phyloP scores from a whole-genome alignment of 2,329 filamentous ascomycete species.

The Orbilia blumenaviensis region DNA sequence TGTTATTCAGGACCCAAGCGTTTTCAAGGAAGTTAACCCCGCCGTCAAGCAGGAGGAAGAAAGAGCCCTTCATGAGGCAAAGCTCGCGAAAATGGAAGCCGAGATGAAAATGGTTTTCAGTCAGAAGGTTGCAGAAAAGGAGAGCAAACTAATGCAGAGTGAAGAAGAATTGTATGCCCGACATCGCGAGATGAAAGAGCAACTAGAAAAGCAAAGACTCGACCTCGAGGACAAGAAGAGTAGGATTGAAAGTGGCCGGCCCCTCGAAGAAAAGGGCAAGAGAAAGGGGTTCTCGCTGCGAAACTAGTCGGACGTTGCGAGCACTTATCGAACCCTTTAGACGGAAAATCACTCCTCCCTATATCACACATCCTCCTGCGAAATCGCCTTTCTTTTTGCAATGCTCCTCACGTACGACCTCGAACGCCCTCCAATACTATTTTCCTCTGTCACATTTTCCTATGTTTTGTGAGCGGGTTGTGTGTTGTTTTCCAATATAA shows the following conservation, averaged over 20 bases:
- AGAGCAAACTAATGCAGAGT: slow-evolving; percentile 99
- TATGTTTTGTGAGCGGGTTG: slow-evolving; percentile 53
- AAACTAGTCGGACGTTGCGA: slow-evolving; percentile 65
- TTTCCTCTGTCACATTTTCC: slow-evolving; percentile 35
- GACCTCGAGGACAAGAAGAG: slow-evolving; percentile 99
- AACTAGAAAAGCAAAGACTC: slow-evolving; percentile 90
- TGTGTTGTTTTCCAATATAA: slow-evolving; percentile 47
- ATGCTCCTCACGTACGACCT: slow-evolving; percentile 45
- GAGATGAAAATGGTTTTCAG: slow-evolving; percentile 99
- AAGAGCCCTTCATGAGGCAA: slow-evolving; percentile 96
- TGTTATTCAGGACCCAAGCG: slow-evolving; percentile 95
- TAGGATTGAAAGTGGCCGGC: slow-evolving; percentile 91
- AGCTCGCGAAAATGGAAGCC: slow-evolving; percentile 99
- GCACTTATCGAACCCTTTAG: slow-evolving; percentile 45
- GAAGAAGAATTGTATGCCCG: slow-evolving; percentile 98
- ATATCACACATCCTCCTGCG: slow-evolving; percentile 5
- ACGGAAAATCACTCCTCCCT: slow-evolving; percentile 7
- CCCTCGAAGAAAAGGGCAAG: slow-evolving; percentile 97
- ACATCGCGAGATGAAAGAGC: slow-evolving; percentile 99
- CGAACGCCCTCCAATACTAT: slow-evolving; percentile 34
- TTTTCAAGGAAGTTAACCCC: slow-evolving; percentile 99
- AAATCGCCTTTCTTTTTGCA: slow-evolving; percentile 18
- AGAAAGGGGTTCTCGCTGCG: slow-evolving; percentile 99
- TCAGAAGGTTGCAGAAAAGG: slow-evolving; percentile 99
- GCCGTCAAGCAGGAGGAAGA: slow-evolving; percentile 99